Evolutionary conservation across 306 rosid species (phyloP).

Genomic region (Castanea mollissima): DNA sequence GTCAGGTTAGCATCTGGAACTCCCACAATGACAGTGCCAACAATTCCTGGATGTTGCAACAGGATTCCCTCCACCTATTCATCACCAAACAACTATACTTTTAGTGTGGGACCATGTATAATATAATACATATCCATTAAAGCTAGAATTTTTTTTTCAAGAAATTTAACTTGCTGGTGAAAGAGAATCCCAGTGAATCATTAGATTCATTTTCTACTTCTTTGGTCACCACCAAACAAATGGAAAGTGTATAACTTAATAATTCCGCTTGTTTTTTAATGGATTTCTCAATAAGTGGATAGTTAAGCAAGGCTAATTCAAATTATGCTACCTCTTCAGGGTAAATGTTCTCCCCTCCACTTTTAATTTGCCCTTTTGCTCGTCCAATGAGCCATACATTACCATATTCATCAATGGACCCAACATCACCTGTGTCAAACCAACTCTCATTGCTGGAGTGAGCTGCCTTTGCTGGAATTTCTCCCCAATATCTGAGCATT

Average conservation of each 20-base stretch:
- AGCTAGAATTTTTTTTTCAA: not conserved
- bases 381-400: slow-evolving; percentile 83
- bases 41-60: slow-evolving; percentile 68
- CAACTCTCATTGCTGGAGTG: slow-evolving; percentile 42
- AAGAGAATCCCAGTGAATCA: not conserved
- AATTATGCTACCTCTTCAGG: slow-evolving; percentile 75
- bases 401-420: slow-evolving; percentile 63
- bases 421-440: slow-evolving; percentile 93
- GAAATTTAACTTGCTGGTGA: not conserved
- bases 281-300: slow-evolving; percentile 1
- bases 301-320: slow-evolving; percentile 1
- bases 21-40: slow-evolving; percentile 60
- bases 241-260: not conserved
- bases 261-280: not conserved
- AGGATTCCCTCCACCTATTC: slow-evolving; percentile 71
- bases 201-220: not conserved
- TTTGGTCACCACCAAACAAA: slow-evolving; percentile 2
- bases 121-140: not conserved
- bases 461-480: slow-evolving; percentile 35
- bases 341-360: slow-evolving; percentile 90
- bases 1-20: slow-evolving; percentile 64
- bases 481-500: slow-evolving; percentile 81
- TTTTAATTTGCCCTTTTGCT: slow-evolving; percentile 71
- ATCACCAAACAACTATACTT: slow-evolving; percentile 14
- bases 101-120: not conserved